Percentiles rank a stretch among this genome's conserved stretches.
These are phyloP conservation scores for Saxophila tyrrhenica DNA, from an alignment of 495 filamentous ascomycete genomes.

Conservation along the genomic window DNA sequence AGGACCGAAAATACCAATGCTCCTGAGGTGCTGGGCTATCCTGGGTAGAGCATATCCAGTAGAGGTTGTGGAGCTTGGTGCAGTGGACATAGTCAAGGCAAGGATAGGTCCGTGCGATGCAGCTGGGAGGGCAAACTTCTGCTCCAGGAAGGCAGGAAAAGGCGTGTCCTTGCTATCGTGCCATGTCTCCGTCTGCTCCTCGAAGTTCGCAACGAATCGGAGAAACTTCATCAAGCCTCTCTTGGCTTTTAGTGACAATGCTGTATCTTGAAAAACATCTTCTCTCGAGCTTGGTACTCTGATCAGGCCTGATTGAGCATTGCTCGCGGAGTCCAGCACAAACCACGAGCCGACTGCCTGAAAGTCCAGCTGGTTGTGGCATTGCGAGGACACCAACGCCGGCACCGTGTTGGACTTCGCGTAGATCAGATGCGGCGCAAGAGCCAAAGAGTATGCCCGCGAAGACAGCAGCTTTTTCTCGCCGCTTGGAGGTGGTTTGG, in stretches of 20 bases:
- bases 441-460: slow-evolving; percentile 68
- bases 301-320: slow-evolving; percentile 11
- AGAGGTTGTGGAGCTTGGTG: slow-evolving; percentile 42
- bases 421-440: slow-evolving; percentile 82
- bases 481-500: slow-evolving; percentile 15
- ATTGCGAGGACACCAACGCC: slow-evolving; percentile 71
- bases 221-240: slow-evolving; percentile 80
- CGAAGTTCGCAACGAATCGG: slow-evolving; percentile 58
- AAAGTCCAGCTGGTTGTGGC: slow-evolving; percentile 84
- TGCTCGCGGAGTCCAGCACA: slow-evolving; percentile 41
- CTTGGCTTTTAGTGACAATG: slow-evolving; percentile 64
- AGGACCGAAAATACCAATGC: slow-evolving; percentile 74
- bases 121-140: slow-evolving; percentile 61
- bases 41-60: slow-evolving; percentile 54
- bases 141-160: slow-evolving; percentile 52
- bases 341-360: slow-evolving; percentile 91
- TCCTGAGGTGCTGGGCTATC: slow-evolving; percentile 71
- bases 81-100: slow-evolving; percentile 66
- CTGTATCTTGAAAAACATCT: slow-evolving; percentile 67
- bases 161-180: slow-evolving; percentile 35
- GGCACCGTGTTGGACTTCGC: slow-evolving; percentile 64
- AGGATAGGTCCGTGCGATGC: slow-evolving; percentile 60
- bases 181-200: slow-evolving; percentile 43
- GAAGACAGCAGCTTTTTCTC: slow-evolving; percentile 45
- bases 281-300: slow-evolving; percentile 75